Conservation (phyloP, 2,329 filamentous ascomycete species). For the Pyrenophora graminea region DNA sequence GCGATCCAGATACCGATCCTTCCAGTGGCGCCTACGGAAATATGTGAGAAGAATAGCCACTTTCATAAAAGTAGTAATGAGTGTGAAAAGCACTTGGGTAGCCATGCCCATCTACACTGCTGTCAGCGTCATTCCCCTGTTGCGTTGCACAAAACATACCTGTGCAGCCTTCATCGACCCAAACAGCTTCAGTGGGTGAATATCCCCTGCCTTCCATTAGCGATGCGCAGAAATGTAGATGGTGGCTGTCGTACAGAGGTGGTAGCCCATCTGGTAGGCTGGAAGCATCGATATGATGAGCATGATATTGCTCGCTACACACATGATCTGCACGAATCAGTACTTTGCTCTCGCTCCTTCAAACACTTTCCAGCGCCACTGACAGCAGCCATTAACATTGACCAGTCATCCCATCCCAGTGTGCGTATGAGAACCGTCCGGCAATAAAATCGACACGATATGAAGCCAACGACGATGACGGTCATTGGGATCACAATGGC, state of each 20-base stretch:
- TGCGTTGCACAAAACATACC: slow-evolving; percentile 5
- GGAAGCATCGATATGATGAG: slow-evolving; percentile 30
- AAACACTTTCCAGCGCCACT: neutral
- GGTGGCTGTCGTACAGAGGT: slow-evolving; percentile 25
- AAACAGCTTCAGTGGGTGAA: slow-evolving; percentile 20
- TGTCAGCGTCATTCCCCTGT: neutral
- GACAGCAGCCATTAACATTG: slow-evolving; percentile 34
- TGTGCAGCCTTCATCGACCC: slow-evolving; percentile 25
- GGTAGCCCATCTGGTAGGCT: slow-evolving; percentile 35
- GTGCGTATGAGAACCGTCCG: slow-evolving; percentile 30
- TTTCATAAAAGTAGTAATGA: slow-evolving; percentile 33
- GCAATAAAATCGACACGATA: slow-evolving; percentile 31
- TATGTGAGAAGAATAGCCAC: slow-evolving; percentile 31
- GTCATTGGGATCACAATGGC: slow-evolving; percentile 31
- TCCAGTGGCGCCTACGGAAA: slow-evolving; percentile 13
- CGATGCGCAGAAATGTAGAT: neutral
- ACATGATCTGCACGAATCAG: slow-evolving; percentile 14
- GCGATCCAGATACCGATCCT: fast-evolving
- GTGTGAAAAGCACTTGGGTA: slow-evolving; percentile 29
- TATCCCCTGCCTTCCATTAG: slow-evolving; percentile 25
- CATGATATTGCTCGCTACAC: slow-evolving; percentile 33
- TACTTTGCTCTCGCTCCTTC: no score
- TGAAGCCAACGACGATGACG: slow-evolving; percentile 19
- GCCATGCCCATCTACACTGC: slow-evolving; percentile 27
- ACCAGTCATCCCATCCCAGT: slow-evolving; percentile 36